Evolutionary conservation across 73 alveolate genomes (phyloP).

Genomic region (Diophrys appendiculata): DNA sequence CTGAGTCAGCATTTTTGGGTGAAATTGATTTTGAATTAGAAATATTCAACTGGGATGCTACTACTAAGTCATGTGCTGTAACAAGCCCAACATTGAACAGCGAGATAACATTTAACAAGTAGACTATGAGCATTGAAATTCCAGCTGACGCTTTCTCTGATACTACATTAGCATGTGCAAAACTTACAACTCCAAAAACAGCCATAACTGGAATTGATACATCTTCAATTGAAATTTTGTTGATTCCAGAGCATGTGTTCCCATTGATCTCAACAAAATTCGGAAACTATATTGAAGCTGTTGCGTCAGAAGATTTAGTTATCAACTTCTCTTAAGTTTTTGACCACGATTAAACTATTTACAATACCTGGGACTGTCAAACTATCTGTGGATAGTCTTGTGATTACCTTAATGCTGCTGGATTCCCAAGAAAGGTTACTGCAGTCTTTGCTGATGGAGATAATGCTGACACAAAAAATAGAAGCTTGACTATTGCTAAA

Average conservation of each 20-base stretch:
- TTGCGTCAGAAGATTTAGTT: background rate
- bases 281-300: background rate
- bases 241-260: background rate
- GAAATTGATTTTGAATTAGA: background rate
- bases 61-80: background rate
- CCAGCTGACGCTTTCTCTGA: background rate
- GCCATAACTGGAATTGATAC: background rate
- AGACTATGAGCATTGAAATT: background rate
- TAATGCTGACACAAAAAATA: background rate
- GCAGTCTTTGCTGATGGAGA: background rate
- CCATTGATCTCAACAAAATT: background rate
- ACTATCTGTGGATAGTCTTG: background rate
- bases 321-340: background rate
- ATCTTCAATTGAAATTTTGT: background rate
- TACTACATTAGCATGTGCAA: background rate
- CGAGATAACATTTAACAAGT: background rate
- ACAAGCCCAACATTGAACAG: background rate
- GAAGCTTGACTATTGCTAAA: background rate
- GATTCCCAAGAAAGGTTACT: background rate
- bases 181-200: background rate
- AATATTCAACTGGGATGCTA: background rate
- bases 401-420: background rate
- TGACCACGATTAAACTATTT: background rate
- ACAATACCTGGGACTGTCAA: background rate
- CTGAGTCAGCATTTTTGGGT: background rate